phyloP scores from a whole-genome alignment of 1,284 basidiomycete species.

The Fomitopsis pinicola region DNA sequence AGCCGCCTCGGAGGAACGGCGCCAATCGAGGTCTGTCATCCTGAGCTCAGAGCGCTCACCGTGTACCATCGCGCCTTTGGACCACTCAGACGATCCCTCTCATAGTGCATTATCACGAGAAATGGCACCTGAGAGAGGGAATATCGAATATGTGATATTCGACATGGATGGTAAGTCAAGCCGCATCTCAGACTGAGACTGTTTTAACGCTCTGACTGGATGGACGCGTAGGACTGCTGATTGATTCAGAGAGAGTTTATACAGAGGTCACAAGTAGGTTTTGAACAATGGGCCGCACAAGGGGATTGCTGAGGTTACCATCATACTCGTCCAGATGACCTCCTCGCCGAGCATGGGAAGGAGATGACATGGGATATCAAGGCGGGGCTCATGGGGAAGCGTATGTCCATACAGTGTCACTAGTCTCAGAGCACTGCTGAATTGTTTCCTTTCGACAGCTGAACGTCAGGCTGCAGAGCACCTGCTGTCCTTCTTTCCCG shows the following conservation, averaged over 20 bases:
- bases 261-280: constrained; percentile 67
- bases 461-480: constrained; percentile 59
- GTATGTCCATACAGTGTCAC: constrained; percentile 34
- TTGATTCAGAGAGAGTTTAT: constrained; percentile 72
- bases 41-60: too few relatives aligned
- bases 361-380: constrained; percentile 84
- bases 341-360: constrained; percentile 67
- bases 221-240: constrained; percentile 42
- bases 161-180: constrained; percentile 69
- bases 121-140: constrained; percentile 7
- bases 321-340: constrained; percentile 44
- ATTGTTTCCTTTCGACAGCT: constrained; percentile 36
- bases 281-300: neutral
- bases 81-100: too few relatives aligned
- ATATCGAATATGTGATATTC: constrained; percentile 71
- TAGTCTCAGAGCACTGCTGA: neutral
- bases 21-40: too few relatives aligned
- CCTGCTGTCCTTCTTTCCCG: constrained; percentile 72
- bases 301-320: neutral
- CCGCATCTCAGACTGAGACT: neutral
- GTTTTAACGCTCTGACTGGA: constrained; percentile 1
- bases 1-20: too few relatives aligned
- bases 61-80: neutral
- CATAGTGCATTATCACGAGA: too few relatives aligned
- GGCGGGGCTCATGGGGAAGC: constrained; percentile 78